A percentile compares a stretch with the other conserved stretches of the same genome.
Evolutionary conservation across 208 protist genomes (phyloP).

Genomic region (Crithidia sp.): DNA sequence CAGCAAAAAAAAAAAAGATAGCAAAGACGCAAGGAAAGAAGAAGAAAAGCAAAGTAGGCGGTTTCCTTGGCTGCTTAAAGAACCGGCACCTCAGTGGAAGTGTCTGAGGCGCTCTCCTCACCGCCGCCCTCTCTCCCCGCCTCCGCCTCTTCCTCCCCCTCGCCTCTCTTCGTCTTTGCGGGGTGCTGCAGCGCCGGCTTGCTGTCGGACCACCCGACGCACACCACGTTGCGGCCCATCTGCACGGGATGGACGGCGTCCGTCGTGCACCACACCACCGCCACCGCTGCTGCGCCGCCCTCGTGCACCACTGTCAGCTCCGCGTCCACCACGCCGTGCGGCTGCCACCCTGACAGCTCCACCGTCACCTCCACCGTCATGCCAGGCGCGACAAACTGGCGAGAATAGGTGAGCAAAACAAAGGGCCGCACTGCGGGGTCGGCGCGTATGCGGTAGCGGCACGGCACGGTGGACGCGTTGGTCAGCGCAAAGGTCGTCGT

Average conservation of each 20-base stretch:
- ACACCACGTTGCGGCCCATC: slow-evolving; percentile 30
- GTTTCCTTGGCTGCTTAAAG: slow-evolving; percentile 2
- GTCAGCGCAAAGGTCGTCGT: slow-evolving; percentile 49
- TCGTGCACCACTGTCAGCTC: slow-evolving; percentile 52
- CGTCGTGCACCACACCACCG: slow-evolving; percentile 43
- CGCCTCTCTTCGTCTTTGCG: neutral
- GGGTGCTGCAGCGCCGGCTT: slow-evolving; percentile 28
- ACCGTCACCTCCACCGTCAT: slow-evolving; percentile 62
- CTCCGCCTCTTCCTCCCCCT: neutral
- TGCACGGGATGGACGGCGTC: slow-evolving; percentile 18
- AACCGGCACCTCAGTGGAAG: neutral
- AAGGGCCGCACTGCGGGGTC: slow-evolving; percentile 28
- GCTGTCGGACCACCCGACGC: slow-evolving; percentile 32
- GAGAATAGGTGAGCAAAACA: slow-evolving; percentile 59
- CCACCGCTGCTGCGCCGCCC: slow-evolving; percentile 42
- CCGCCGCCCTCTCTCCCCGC: neutral
- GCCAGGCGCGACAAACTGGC: slow-evolving; percentile 78
- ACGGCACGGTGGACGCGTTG: slow-evolving; percentile 82
- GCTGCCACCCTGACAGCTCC: slow-evolving; percentile 58
- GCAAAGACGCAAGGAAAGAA: slow-evolving; percentile 10
- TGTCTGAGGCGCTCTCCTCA: slow-evolving; percentile 10
- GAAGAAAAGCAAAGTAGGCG: neutral
- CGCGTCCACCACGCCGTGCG: slow-evolving; percentile 36
- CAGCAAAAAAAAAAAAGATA: slow-evolving; percentile 10
- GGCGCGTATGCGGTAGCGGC: slow-evolving; percentile 73